Percentiles rank a stretch among this genome's conserved stretches.
These are phyloP conservation scores for Dactylellina leptospora DNA, from an alignment of 2,329 filamentous ascomycete genomes.

Conservation along the genomic window DNA sequence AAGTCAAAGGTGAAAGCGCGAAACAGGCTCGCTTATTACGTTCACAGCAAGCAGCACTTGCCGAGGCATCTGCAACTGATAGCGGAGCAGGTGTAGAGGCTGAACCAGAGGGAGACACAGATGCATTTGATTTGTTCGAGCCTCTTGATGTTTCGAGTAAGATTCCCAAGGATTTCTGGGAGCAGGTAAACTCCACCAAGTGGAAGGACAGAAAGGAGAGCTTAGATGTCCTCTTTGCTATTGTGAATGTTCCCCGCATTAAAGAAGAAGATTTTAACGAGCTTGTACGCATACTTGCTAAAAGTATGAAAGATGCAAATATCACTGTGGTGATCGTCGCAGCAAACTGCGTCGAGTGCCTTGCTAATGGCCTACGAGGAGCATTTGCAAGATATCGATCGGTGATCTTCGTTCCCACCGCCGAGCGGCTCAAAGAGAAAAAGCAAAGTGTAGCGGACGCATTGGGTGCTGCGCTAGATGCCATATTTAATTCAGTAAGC, in stretches of 20 bases:
- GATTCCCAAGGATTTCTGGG: conserved; percentile 81
- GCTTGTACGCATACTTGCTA: conserved; percentile 82
- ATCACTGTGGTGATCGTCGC: conserved; percentile 92
- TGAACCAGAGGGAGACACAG: conserved; percentile 74
- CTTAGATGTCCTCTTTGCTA: conserved; percentile 79
- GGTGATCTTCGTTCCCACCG: conserved; percentile 83
- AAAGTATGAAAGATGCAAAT: conserved; percentile 99
- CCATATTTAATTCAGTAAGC: conserved; percentile 67
- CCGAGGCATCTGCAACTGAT: conserved; percentile 71
- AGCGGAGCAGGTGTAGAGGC: conserved; percentile 69
- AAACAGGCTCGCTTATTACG: conserved; percentile 90
- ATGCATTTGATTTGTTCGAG: conserved; percentile 82
- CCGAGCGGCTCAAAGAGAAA: conserved; percentile 98
- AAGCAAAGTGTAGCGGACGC: conserved; percentile 89
- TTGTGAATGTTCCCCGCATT: conserved; percentile 85
- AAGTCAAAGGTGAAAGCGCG: conserved; percentile 86
- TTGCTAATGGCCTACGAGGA: conserved; percentile 84
- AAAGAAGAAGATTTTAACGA: conserved; percentile 91
- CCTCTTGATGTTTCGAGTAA: conserved; percentile 86
- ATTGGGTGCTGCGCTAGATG: conserved; percentile 82
- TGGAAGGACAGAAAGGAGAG: conserved; percentile 99
- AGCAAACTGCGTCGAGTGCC: conserved; percentile 86
- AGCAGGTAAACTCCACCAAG: conserved; percentile 86
- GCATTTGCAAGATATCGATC: conserved; percentile 82
- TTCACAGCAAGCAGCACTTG: conserved; percentile 85